Base-by-base conservation (phyloP, 2,329 filamentous ascomycete genomes). In the Sporothrix protearum region DNA sequence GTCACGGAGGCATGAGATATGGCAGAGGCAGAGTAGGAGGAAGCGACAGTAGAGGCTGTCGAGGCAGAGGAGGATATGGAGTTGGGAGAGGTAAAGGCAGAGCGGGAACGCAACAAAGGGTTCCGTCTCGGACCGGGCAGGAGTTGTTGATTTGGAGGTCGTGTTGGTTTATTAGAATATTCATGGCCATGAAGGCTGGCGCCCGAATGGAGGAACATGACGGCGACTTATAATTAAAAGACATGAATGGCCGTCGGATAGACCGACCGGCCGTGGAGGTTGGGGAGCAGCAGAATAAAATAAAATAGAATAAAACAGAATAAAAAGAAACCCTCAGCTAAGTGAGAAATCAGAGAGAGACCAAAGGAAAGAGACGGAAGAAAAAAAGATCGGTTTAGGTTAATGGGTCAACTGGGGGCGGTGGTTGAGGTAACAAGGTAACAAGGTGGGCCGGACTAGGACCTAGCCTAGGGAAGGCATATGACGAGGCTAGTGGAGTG, bases 141-240 rank as follows among this genome's bases (percentile, higher is more conserved):
- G 74, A 78, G 70, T 53, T 79, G 74, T 51, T 77, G 76, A 39
- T 79, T 75, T 30, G 78, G n/a, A 12, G 66, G 70, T 7, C 36
- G 51, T 12, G 59, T 71, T 70, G 79, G 76, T 59, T 79, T 79
- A 71, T 79, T 78, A 39, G 86, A 87, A 76, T 86, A 88, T 77
- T 88, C 86, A 77, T 88, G 87, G 77, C 86, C 87, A 76, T 89
- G 86, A 25, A 89, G 81, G 79, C 86, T 85, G 67, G 87, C 87
- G 61, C 86, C 87, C 22, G 86, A 82, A 76, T 89, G 87, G 45
- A 89, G 80, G 76, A 89, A 87, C 87, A 89, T 89, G 74, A 73
- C 79, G 77, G 73, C 64, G 45, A 68, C 63, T 64, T 69, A 69
- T 71, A 67, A 25, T 68, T 63, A 68, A 55, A 51, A 68, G 16